Evolutionary conservation across 306 rosid species (phyloP), one percentile per base, ranked within the genome.

Genomic region (Fragaria ananassa): DNA sequence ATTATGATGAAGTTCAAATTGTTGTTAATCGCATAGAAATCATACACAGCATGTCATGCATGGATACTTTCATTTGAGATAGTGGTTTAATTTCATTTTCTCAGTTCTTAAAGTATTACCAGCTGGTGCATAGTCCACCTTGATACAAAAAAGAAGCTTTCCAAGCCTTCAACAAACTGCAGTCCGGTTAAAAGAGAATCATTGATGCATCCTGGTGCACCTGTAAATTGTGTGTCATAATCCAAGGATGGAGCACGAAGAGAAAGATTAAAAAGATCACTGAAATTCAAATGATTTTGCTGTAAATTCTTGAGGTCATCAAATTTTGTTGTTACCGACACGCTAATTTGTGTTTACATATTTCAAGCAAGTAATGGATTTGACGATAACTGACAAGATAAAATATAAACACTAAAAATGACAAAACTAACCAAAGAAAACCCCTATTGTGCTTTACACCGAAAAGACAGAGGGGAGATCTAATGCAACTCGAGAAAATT

Each of bases 101-200:
- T 41, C 10, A 41, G 10, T 41, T 41, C 29, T 47, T 41, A 79
- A 65, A 31, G 78, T 77, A 83, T 77, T 92, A 94, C 98, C 95
- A 94, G 91, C 85, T 94, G 98, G 87, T 94, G 97, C 88, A 94
- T 89, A 17, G 90, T 85, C 98, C 98, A 94, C 87, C 97, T 88
- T 83, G 93, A 86, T 74, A 94, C 95, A 76, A 90, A 94, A 88
- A 94, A 85, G 65, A 79, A 78, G 86, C 95, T 89, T 83, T 88
- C 84, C 72, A 90, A 81, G 68, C 98, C 98, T 72, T 94, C 93
- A 70, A 92, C 96, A 86, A 90, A 94, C 83, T 90, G 88, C 74
- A 95, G 78, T 77, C 98, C 98, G 83, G 97, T 95, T 81, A 95
- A 83, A 76, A 95, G 88, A 81, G 92, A 81, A 85, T 92, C 96